Conservation (phyloP, 2,329 filamentous ascomycete genomes). For the Septoria linicola region DNA sequence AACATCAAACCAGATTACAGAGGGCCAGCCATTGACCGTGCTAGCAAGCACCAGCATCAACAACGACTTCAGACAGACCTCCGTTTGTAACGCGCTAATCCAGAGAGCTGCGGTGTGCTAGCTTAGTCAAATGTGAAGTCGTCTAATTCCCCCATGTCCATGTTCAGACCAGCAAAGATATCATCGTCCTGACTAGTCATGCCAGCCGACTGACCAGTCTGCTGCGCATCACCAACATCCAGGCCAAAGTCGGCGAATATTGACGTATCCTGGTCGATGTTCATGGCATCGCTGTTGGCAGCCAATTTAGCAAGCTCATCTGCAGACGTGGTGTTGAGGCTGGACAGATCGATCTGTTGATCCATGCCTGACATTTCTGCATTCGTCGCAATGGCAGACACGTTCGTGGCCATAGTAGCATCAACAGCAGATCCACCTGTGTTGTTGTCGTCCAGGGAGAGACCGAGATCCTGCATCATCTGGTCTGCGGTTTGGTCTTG, state of each 20-base stretch:
- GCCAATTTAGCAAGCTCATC: conserved; percentile 29
- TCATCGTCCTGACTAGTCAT: conserved; percentile 41
- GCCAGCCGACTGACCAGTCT: conserved; percentile 27
- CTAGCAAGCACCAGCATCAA: too few relatives aligned
- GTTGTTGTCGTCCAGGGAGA: conserved; percentile 28
- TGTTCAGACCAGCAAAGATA: conserved; percentile 47
- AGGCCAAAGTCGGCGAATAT: conserved; percentile 20
- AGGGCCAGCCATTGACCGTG: too few relatives aligned
- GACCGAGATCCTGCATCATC: conserved; percentile 39
- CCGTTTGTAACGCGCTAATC: too few relatives aligned
- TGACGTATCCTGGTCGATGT: conserved; percentile 24
- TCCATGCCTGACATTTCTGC: conserved; percentile 26
- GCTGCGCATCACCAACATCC: conserved; percentile 26
- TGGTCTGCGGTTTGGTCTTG: conserved; percentile 31
- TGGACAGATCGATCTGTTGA: conserved; percentile 19
- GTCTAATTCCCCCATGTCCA: conserved; percentile 36
- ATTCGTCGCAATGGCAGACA: conserved; percentile 10
- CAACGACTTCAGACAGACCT: too few relatives aligned
- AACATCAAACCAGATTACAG: too few relatives aligned
- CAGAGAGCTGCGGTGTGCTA: too few relatives aligned
- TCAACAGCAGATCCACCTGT: conserved; percentile 17
- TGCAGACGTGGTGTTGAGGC: conserved; percentile 19
- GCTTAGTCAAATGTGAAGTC: conserved; percentile 36
- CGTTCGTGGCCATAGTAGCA: conserved; percentile 19
- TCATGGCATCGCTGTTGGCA: conserved; percentile 28